These are phyloP conservation scores for Rugiboletus extremiorientalis DNA, from an alignment of 1,284 basidiomycete species.

Conservation along the genomic window DNA sequence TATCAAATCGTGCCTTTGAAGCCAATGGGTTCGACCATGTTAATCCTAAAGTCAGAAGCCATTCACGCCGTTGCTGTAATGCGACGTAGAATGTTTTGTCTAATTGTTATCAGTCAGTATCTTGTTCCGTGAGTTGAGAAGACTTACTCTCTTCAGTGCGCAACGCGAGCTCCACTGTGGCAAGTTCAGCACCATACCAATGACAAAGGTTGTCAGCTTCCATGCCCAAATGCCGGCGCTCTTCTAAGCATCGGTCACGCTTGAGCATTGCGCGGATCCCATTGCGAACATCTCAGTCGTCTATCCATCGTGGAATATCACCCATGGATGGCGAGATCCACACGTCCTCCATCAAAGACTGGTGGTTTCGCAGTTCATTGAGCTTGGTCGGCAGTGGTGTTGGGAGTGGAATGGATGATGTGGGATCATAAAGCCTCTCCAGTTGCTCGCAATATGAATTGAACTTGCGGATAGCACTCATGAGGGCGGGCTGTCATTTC, in stretches of 20 bases:
- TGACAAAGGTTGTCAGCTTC: too few relatives aligned
- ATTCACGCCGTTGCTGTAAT: too few relatives aligned
- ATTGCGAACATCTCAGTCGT: background rate
- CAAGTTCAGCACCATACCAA: too few relatives aligned
- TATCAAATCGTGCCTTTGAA: too few relatives aligned
- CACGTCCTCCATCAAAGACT: constrained; percentile 1
- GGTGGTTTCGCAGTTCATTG: constrained; percentile 26
- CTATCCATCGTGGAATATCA: background rate
- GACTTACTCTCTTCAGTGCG: too few relatives aligned
- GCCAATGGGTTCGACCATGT: too few relatives aligned
- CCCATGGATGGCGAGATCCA: background rate
- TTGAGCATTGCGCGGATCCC: background rate
- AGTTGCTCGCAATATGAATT: constrained; percentile 37
- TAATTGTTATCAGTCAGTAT: too few relatives aligned
- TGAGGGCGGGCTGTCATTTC: too few relatives aligned
- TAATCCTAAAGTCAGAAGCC: too few relatives aligned
- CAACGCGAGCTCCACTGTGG: background rate
- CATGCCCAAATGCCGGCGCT: too few relatives aligned
- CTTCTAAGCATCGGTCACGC: background rate
- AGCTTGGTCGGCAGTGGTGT: constrained; percentile 32
- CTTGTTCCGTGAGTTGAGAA: too few relatives aligned
- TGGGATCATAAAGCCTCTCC: constrained; percentile 19
- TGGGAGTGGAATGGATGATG: constrained; percentile 35
- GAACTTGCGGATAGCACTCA: constrained; percentile 7
- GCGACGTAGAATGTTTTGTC: too few relatives aligned